Percentiles rank a stretch among this genome's conserved stretches.
Evolutionary conservation across 129 eudicot genomes (phyloP).

Genomic region (Helianthus tuberosus): DNA sequence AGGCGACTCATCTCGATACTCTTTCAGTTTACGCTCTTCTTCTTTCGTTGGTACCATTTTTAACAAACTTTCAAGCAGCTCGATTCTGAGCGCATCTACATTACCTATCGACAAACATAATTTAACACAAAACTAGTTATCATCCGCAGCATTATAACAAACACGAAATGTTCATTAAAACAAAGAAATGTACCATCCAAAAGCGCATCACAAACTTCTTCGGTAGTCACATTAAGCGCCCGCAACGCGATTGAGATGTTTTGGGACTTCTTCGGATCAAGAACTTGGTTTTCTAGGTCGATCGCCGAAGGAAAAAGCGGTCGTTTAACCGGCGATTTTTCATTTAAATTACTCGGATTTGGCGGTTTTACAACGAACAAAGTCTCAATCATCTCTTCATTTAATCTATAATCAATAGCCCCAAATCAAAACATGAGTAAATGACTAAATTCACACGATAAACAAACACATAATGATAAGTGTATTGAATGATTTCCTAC

Average conservation of each 20-base stretch:
- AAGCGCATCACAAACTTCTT: conserved; percentile 90
- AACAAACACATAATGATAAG: background rate
- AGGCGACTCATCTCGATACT: conserved; percentile 72
- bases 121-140: background rate
- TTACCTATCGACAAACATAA: conserved; percentile 60
- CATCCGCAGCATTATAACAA: background rate
- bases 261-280: conserved; percentile 94
- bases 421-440: conserved; percentile 17
- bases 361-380: conserved; percentile 73
- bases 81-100: conserved; percentile 76
- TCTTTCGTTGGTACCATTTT: conserved; percentile 96
- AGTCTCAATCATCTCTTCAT: conserved; percentile 98
- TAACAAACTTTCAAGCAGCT: conserved; percentile 84
- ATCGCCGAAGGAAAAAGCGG: conserved; percentile 46
- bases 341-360: conserved; percentile 44
- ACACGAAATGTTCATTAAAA: background rate
- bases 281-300: conserved; percentile 69
- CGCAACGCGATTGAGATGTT: conserved; percentile 79
- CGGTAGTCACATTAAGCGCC: conserved; percentile 79
- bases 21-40: conserved; percentile 83
- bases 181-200: conserved; percentile 62
- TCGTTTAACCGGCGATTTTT: conserved; percentile 35
- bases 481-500: conserved; percentile 38
- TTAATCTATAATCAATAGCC: conserved; percentile 58
- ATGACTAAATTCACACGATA: conserved; percentile 2